Base-by-base conservation (phyloP, 495 filamentous ascomycete species). In the Penicillium lagena region DNA sequence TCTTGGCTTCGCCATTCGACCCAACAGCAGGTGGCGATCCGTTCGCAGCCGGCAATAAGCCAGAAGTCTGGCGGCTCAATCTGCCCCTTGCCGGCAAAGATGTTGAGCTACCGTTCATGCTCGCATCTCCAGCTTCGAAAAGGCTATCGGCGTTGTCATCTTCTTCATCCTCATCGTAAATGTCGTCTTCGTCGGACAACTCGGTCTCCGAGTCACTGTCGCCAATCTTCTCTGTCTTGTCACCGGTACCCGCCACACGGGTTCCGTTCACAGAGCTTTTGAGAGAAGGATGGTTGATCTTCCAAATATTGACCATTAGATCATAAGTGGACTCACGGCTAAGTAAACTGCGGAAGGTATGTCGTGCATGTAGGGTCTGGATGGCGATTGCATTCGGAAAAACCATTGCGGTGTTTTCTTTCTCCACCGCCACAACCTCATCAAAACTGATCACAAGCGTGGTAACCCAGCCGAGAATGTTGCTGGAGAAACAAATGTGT, bases 381-480 rank as follows among this genome's bases (percentile, higher is more conserved):
- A 99, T 95, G 46, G 94, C 90, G 49, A 99, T 89, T 12, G 90
- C 94, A 66, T 99, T 99, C 37, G 90, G 93, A 63, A 99, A 96
- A 1, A 99, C 80, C 61, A 97, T 76, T 5, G 91, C 94, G 0
- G 93, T 99, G 50, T 78, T 95, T 63, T 95, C 90, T 66, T 97
- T 99, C 60, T 99, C 93, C 2, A 99, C 83, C 0, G 90, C 86
- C 29, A 97, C 88, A 39, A 99, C 84, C 61, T 99, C 93, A 58
- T 97, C 94, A 62, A 97, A 99, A 59, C 87, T 93, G 64, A 99
- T 95, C 34, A 99, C 90, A 28, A 97, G 69, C 4, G 90, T 97
- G 1, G 94, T 99, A 1, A 94, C 82, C 93, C 93, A 99, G 31
- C 93, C 93, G 31, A 99, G 76, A 40, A 99, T 99, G 59, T 99